Evolutionary conservation across 805 yeast species (phyloP).

Genomic region (Scheffersomyces amazonensis): DNA sequence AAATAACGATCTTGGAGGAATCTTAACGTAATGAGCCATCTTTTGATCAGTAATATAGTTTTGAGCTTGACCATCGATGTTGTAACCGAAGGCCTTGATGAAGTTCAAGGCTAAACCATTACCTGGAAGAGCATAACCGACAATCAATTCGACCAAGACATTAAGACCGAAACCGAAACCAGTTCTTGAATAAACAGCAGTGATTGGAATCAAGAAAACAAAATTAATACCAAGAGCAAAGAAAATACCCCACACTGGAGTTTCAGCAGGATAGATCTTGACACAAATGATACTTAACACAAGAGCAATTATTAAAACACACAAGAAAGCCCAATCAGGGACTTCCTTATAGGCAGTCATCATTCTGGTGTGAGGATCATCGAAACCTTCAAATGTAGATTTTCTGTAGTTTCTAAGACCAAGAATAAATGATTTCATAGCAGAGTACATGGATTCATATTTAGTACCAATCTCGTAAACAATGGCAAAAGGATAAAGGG

Average conservation of each 20-base stretch:
- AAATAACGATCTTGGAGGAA: slow-evolving; percentile 40
- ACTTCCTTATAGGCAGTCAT: slow-evolving; percentile 30
- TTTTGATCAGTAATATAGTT: slow-evolving; percentile 27
- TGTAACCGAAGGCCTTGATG: slow-evolving; percentile 19
- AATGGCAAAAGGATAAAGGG: slow-evolving; percentile 20
- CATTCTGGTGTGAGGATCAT: slow-evolving; percentile 25
- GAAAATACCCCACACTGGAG: slow-evolving; percentile 61
- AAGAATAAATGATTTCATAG: slow-evolving; percentile 4
- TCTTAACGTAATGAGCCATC: slow-evolving; percentile 32
- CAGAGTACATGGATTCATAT: slow-evolving; percentile 7
- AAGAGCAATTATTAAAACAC: slow-evolving; percentile 20
- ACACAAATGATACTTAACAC: slow-evolving; percentile 29
- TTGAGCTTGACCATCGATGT: slow-evolving; percentile 26
- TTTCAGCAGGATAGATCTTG: slow-evolving; percentile 33
- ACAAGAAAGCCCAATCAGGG: slow-evolving; percentile 28
- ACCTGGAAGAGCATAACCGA: slow-evolving; percentile 23
- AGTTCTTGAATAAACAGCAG: slow-evolving; percentile 46
- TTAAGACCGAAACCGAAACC: slow-evolving; percentile 47
- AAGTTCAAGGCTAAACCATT: slow-evolving; percentile 18
- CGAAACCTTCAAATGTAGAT: slow-evolving; percentile 10
- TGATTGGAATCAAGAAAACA: slow-evolving; percentile 49
- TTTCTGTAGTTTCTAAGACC: slow-evolving; percentile 8
- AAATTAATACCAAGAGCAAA: slow-evolving; percentile 49
- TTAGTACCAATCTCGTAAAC: slow-evolving; percentile 7
- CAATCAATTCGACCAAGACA: slow-evolving; percentile 51